A percentile compares a stretch with the other conserved stretches of the same genome.
These are phyloP conservation scores for Sphaceloma murrayae DNA, from an alignment of 2,329 filamentous ascomycete genomes.

Conservation along the genomic window DNA sequence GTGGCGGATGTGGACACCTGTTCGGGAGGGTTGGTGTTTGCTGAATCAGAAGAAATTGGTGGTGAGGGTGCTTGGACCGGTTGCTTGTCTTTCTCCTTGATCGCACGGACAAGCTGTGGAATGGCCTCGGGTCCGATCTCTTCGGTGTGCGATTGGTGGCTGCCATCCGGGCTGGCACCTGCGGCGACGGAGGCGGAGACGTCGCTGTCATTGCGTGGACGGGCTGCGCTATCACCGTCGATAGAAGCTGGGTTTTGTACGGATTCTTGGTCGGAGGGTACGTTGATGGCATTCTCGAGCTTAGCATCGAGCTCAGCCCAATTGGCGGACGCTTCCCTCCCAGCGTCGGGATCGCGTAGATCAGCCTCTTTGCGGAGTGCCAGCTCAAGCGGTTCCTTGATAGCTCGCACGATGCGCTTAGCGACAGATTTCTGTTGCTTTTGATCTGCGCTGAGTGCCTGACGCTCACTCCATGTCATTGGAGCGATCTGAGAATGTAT, in stretches of 20 bases:
- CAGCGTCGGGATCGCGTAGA: constrained; percentile 58
- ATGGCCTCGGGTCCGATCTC: constrained; percentile 19
- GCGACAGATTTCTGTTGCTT: constrained; percentile 76
- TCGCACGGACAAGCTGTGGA: constrained; percentile 21
- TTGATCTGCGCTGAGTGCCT: constrained; percentile 49
- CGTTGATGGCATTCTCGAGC: constrained; percentile 43
- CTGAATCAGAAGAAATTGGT: constrained; percentile 29
- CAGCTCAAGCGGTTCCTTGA: constrained; percentile 67
- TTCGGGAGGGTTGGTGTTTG: constrained; percentile 36
- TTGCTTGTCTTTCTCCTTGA: constrained; percentile 27
- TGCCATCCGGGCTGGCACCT: constrained; percentile 23
- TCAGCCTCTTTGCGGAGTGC: constrained; percentile 76
- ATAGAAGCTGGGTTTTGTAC: constrained; percentile 10
- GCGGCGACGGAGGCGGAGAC: constrained; percentile 35
- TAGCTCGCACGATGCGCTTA: constrained; percentile 76
- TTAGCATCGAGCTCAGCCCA: constrained; percentile 58
- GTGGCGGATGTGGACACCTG: constrained; percentile 20
- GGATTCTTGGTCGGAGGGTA: constrained; percentile 19
- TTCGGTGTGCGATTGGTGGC: neutral
- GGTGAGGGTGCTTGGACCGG: constrained; percentile 28
- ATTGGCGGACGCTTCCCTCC: constrained; percentile 50
- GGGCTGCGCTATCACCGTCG: constrained; percentile 25
- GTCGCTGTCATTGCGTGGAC: constrained; percentile 16
- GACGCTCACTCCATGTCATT: constrained; percentile 32
- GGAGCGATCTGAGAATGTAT: constrained; percentile 35